Base-by-base conservation (phyloP, 2,329 filamentous ascomycete species). In the Leptographium flavum region DNA sequence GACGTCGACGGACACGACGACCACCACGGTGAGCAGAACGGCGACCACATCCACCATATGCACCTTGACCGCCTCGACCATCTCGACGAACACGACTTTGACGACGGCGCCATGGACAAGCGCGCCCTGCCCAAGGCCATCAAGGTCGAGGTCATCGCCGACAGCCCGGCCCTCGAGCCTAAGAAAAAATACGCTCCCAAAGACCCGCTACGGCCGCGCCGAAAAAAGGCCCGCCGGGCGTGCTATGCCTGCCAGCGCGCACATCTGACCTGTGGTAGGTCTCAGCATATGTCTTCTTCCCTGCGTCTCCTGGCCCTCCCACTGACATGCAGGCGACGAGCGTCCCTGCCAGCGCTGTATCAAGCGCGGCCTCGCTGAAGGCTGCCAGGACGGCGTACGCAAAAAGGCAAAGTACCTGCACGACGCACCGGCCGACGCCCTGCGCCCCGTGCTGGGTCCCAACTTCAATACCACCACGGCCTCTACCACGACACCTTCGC, bases 331-430 rank as follows among this genome's bases (percentile, higher is more conserved):
- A 96, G 92, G 90, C 57, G 92, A 98, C 61, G 90, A 98, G 63
- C 76, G 92, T 55, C 92, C 92, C 44, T 98, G 92, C 60, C 79
- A 87, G 58, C 74, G 92, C 57, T 98, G 92, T 62, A 87, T 96
- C 55, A 95, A 95, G 64, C 82, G 92, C 55, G 86, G 87, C 39
- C 75, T 96, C 21, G 84, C 87, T 56, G 87, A 94, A 60, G 79
- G 79, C 49, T 98, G 92, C 58, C 87, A 94, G 62, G 92, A 98
- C 59, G 92, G 92, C 45, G 87, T 96, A 43, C 83, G 92, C 51
- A 98, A 98, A 65, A 98, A 96, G 72, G 92, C 92, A 43, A 98
- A 98, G 63, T 98, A 98, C 62, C 83, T 98, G 46, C 88, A 96
- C 58, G 92, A 96, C 71, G 87, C 90, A 23, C 88, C 90, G 31